Base-by-base conservation (phyloP, 176 grass and related monocot species). In the Cenchrus fungigraminus region DNA sequence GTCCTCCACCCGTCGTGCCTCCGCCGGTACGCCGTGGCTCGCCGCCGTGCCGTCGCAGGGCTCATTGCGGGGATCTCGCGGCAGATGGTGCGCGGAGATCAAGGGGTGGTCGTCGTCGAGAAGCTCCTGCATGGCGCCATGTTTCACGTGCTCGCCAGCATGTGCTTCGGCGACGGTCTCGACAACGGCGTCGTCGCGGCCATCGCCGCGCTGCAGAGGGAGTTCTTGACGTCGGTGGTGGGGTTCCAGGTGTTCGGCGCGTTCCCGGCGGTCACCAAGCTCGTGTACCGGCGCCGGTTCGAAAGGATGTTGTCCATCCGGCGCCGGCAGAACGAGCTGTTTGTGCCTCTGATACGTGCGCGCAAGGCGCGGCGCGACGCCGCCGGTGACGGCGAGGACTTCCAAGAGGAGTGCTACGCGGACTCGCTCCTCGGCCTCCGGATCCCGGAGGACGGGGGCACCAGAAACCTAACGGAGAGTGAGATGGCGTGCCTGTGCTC, bases 401-500 rank as follows among this genome's bases (percentile, higher is more conserved):
- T 6, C 53, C 4, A 4, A 0, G 53, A 6, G 12, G 31, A 42
- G 0, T 84, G 72, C 53, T 87, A 87, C 54, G 85, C 64, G 0
- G 89, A 87, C 45, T 65, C 84, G 7, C 42, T 91, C 40, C 8
- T 67, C 2, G 15, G 6, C 14, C 65, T 67, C 6, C 6, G 13
- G 0, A 16, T 85, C 34, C 81, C 85, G 4, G 81, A 80, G 25
- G 70, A 84, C 11, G 74, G 84, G 40, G 58, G 22, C 0, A 10
- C 17, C 14, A 19, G 53, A 0, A 67, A 8, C 3, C 84, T 90
- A 6, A 86, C 65, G 19, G 88, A 90, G 12, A 14, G 11, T 17
- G 89, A 91, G 75, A 76, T 87, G 5, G 80, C 87, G 2, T 80
- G 74, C 75, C 61, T 91, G 13, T 84, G 75, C 74, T 75, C 75